These are phyloP conservation scores for Nemania bipapillata DNA, from an alignment of 2,329 filamentous ascomycete species.

Conservation along the genomic window DNA sequence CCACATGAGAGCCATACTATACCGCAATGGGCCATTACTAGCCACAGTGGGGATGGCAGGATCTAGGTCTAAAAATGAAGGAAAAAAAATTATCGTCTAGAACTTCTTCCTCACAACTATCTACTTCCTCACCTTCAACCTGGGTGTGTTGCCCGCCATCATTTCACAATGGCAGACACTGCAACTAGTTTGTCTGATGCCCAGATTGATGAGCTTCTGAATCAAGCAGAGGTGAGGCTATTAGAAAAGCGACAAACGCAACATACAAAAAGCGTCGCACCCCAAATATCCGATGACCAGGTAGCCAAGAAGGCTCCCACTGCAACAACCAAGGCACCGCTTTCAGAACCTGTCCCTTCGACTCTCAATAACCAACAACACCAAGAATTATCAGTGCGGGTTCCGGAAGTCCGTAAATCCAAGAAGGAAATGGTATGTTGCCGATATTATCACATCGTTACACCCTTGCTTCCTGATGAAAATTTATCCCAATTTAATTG, in stretches of 20 bases:
- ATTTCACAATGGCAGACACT: constrained; percentile 45
- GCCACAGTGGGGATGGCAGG: constrained; percentile 28
- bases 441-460: not conserved
- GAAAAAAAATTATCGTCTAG: constrained; percentile 26
- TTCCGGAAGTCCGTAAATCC: constrained; percentile 45
- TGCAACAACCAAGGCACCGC: constrained; percentile 26
- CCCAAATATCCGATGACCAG: constrained; percentile 50
- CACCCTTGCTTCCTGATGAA: constrained; percentile 74
- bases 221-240: constrained; percentile 70
- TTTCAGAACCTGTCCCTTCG: constrained; percentile 28
- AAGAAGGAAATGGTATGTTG: constrained; percentile 51
- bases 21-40: not conserved
- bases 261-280: constrained; percentile 45
- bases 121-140: constrained; percentile 6
- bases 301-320: constrained; percentile 34
- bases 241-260: constrained; percentile 45
- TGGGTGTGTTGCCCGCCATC: constrained; percentile 26
- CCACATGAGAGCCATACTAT: not conserved
- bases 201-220: constrained; percentile 71
- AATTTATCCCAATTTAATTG: constrained; percentile 76
- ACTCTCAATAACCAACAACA: constrained; percentile 26
- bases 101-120: not conserved
- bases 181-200: constrained; percentile 67
- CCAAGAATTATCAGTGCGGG: constrained; percentile 46
- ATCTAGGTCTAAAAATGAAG: not conserved